Conservation (phyloP, 805 yeast species). For the Lipomyces spencermartinsiae region DNA sequence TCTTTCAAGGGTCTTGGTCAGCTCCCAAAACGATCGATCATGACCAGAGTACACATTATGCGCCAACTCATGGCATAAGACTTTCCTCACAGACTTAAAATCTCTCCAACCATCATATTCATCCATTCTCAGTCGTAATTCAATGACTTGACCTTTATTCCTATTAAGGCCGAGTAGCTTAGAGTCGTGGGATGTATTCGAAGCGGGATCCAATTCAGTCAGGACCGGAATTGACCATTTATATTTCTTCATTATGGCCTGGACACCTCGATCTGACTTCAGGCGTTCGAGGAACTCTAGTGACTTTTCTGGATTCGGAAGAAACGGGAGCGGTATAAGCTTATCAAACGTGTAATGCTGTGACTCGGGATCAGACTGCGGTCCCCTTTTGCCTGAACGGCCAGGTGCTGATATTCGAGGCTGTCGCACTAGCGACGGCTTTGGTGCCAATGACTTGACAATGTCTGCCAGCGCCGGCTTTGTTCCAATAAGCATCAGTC, state of each 20-base stretch:
- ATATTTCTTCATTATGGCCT: constrained; percentile 47
- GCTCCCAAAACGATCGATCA: constrained; percentile 47
- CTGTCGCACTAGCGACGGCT: background rate
- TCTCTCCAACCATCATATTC: constrained; percentile 48
- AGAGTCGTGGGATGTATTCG: constrained; percentile 45
- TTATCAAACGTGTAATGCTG: constrained; percentile 45
- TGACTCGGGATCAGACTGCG: constrained; percentile 3
- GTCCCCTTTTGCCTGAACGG: background rate
- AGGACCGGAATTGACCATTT: constrained; percentile 47
- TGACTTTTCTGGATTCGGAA: constrained; percentile 46
- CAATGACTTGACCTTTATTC: constrained; percentile 47
- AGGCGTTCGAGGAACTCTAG: constrained; percentile 43
- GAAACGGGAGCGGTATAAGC: constrained; percentile 43
- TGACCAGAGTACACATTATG: constrained; percentile 49
- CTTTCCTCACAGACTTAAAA: constrained; percentile 46
- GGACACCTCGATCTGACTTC: constrained; percentile 47
- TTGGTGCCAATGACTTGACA: constrained; percentile 19
- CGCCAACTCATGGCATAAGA: constrained; percentile 50
- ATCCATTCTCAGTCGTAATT: constrained; percentile 49
- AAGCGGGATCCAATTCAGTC: constrained; percentile 50
- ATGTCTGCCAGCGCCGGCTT: constrained; percentile 40
- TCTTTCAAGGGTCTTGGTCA: constrained; percentile 45
- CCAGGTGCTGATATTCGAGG: background rate
- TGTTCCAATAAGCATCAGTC: constrained; percentile 46
- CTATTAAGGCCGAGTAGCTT: constrained; percentile 47